A percentile compares a stretch with the other conserved stretches of the same genome.
phyloP scores from a whole-genome alignment of 805 yeast species.

The Peterozyma toletana region DNA sequence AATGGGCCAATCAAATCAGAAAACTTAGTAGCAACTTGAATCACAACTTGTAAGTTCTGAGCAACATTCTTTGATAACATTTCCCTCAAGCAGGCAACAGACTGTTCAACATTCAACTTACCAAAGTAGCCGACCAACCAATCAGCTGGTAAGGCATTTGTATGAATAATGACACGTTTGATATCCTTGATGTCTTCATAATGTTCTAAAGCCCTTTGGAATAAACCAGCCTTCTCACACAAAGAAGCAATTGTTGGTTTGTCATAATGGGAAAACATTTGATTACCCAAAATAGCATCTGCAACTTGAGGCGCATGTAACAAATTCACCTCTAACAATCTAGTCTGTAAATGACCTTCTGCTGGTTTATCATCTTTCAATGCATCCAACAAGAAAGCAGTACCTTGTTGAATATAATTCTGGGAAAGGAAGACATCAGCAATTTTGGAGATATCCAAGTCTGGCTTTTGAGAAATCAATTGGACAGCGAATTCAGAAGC shows the following conservation, averaged over 20 bases:
- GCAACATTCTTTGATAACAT: conserved; percentile 73
- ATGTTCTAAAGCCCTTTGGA: conserved; percentile 93
- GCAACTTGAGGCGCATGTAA: conserved; percentile 99
- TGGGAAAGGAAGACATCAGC: conserved; percentile 94
- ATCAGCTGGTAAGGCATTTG: conserved; percentile 78
- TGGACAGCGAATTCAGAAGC: conserved; percentile 96
- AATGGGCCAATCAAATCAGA: conserved; percentile 88
- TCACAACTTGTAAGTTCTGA: conserved; percentile 85
- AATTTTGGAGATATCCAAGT: conserved; percentile 73
- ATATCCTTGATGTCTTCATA: conserved; percentile 93
- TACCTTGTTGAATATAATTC: conserved; percentile 93
- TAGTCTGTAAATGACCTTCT: conserved; percentile 93
- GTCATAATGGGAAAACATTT: conserved; percentile 93
- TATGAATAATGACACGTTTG: conserved; percentile 88
- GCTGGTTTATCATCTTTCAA: conserved; percentile 89
- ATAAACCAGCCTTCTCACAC: conserved; percentile 93
- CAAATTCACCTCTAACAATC: conserved; percentile 86
- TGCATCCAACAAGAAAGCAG: conserved; percentile 93
- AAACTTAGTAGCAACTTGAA: conserved; percentile 95
- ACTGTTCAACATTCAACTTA: conserved; percentile 88
- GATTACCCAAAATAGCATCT: conserved; percentile 94
- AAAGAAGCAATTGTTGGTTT: conserved; percentile 86
- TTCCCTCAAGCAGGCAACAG: conserved; percentile 79
- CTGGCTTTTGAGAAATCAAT: conserved; percentile 55
- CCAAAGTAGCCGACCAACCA: conserved; percentile 94